Evolutionary conservation across 2,329 filamentous ascomycete species (phyloP).

Genomic region (Pezizomycotina sp.): DNA sequence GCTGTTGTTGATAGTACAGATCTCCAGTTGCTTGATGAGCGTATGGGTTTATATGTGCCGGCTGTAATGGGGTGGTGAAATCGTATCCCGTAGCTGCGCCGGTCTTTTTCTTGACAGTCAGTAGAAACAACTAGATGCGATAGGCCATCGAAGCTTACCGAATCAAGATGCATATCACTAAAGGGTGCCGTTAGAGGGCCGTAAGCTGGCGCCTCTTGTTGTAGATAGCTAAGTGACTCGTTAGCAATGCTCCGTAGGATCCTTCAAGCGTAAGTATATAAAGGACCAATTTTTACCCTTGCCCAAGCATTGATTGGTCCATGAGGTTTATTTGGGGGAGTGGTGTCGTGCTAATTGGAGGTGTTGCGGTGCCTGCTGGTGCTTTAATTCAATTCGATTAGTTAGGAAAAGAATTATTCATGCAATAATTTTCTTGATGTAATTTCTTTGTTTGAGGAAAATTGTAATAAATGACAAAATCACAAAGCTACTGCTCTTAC

Average conservation of each 20-base stretch:
- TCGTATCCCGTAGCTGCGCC: conserved; percentile 27
- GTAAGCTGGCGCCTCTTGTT: conserved; percentile 11
- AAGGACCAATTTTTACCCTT: not conserved
- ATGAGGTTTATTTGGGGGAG: conserved; percentile 26
- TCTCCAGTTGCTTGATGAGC: conserved; percentile 41
- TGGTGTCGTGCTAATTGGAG: conserved; percentile 25
- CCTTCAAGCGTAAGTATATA: not conserved
- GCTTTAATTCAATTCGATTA: not conserved
- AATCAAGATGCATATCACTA: conserved; percentile 11
- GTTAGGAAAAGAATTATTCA: not conserved
- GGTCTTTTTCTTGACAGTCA: conserved; percentile 27
- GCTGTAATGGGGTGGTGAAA: conserved; percentile 28
- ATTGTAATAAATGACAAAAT: no score
- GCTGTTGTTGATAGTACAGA: conserved; percentile 40
- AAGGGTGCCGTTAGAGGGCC: conserved; percentile 14
- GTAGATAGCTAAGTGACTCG: conserved; percentile 11
- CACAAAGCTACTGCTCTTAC: conserved; percentile 25
- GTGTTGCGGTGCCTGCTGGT: conserved; percentile 24
- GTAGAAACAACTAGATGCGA: conserved; percentile 26
- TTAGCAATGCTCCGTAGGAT: no score
- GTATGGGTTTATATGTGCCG: conserved; percentile 32
- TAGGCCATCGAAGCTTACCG: conserved; percentile 4
- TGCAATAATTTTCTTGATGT: conserved; percentile 29
- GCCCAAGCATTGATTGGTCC: conserved; percentile 16
- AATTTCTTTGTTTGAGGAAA: no score